Evolutionary conservation across 2,329 filamentous ascomycete species (phyloP).

Genomic region (Diplodia mutila): DNA sequence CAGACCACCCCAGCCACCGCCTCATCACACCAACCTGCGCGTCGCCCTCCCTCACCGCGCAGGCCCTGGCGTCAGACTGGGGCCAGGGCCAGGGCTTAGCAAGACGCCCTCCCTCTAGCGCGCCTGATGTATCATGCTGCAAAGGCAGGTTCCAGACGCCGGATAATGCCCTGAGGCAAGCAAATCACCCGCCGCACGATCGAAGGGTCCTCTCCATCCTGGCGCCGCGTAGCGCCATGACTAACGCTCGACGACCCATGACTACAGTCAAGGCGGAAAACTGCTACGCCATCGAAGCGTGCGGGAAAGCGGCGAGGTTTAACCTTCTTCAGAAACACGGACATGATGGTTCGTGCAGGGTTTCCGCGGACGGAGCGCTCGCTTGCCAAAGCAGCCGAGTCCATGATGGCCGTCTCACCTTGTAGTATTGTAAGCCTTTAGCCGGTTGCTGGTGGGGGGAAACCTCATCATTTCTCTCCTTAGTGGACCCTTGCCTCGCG

Average conservation of each 20-base stretch:
- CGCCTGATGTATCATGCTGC: background rate
- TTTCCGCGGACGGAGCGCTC: background rate
- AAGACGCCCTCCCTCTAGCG: background rate
- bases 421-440: background rate
- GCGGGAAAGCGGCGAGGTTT: conserved; percentile 1
- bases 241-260: background rate
- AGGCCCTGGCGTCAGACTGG: background rate
- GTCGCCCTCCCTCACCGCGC: background rate
- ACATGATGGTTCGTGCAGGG: background rate
- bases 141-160: background rate
- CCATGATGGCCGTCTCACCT: background rate
- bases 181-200: background rate
- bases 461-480: background rate
- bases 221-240: background rate
- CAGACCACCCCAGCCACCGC: background rate
- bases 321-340: conserved; percentile 5
- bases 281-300: background rate
- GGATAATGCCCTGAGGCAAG: background rate
- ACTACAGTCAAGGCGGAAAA: background rate
- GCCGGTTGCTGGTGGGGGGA: background rate
- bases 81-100: background rate
- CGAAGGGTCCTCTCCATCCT: background rate
- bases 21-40: background rate
- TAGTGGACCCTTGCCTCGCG: background rate
- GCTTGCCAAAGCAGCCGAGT: conserved; percentile 1